These are phyloP conservation scores for Phytophthora rubi DNA, from an alignment of 352 stramenopile genomes.

Conservation along the genomic window DNA sequence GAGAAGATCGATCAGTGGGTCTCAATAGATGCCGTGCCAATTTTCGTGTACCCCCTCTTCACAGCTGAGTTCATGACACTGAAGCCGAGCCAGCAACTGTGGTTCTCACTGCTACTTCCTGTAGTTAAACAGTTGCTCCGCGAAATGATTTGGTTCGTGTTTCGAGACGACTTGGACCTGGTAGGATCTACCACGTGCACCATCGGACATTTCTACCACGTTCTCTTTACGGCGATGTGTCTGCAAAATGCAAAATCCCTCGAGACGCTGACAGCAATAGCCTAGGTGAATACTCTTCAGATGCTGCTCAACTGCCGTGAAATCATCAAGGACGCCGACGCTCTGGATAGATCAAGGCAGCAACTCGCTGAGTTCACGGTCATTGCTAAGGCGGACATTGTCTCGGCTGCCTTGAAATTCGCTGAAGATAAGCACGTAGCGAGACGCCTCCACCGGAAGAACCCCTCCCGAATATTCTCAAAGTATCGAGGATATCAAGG, in stretches of 20 bases:
- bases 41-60: conserved; percentile 44
- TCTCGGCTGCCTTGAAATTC: conserved; percentile 1
- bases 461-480: conserved; percentile 23
- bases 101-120: conserved; percentile 39
- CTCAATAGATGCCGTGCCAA: conserved; percentile 19
- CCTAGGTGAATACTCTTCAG: conserved; percentile 26
- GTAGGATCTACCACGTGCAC: conserved; percentile 17
- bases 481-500: conserved; percentile 28
- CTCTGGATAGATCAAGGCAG: not conserved
- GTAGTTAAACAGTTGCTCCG: conserved; percentile 35
- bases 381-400: not conserved
- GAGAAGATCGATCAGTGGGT: conserved; percentile 21
- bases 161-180: conserved; percentile 35
- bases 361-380: not conserved
- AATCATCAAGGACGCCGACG: conserved; percentile 16
- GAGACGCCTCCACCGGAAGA: conserved; percentile 12
- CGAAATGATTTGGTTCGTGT: conserved; percentile 25
- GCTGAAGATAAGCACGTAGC: conserved; percentile 8
- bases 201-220: conserved; percentile 41
- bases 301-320: conserved; percentile 22
- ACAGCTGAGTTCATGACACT: conserved; percentile 39
- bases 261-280: conserved; percentile 31
- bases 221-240: conserved; percentile 44
- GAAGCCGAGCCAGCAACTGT: conserved; percentile 21
- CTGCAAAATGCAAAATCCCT: conserved; percentile 47